These are phyloP conservation scores for Melanogaster broomeanus DNA, from an alignment of 768 basidiomycete species.

Conservation along the genomic window DNA sequence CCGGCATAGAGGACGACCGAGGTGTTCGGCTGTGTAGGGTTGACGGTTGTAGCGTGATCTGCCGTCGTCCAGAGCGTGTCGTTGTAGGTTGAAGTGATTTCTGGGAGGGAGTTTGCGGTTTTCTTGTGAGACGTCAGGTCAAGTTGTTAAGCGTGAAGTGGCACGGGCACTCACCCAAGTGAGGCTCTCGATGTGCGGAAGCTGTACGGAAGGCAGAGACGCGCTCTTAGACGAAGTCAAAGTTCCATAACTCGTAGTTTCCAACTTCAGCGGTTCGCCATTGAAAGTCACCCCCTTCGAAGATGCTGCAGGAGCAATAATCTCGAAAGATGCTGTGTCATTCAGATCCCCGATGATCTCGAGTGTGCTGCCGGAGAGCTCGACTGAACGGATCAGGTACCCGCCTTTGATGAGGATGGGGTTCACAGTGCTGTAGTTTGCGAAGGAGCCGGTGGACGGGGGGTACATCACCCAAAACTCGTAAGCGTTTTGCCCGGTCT, in stretches of 20 bases:
- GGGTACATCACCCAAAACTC: slow-evolving; percentile 51
- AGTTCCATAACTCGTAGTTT: slow-evolving; percentile 45
- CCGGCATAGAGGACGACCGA: slow-evolving; percentile 48
- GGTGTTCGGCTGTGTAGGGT: slow-evolving; percentile 39
- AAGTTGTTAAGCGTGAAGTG: background rate
- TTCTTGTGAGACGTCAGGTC: slow-evolving; percentile 15
- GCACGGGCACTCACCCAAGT: slow-evolving; percentile 13
- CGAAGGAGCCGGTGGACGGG: slow-evolving; percentile 38
- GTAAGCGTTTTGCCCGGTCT: slow-evolving; percentile 52
- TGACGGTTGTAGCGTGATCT: slow-evolving; percentile 42
- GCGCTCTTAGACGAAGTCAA: slow-evolving; percentile 24
- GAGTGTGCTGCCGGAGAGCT: slow-evolving; percentile 37
- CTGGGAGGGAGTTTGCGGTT: slow-evolving; percentile 32
- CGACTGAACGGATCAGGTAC: slow-evolving; percentile 45
- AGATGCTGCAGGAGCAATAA: slow-evolving; percentile 43
- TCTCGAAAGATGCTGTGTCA: slow-evolving; percentile 43
- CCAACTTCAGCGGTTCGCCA: slow-evolving; percentile 33
- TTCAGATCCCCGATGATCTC: slow-evolving; percentile 48
- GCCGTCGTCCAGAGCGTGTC: slow-evolving; percentile 47
- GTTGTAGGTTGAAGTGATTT: slow-evolving; percentile 40
- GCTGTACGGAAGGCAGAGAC: slow-evolving; percentile 13
- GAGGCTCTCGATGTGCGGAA: slow-evolving; percentile 20
- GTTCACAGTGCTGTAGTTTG: slow-evolving; percentile 38
- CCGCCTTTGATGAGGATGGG: slow-evolving; percentile 51
- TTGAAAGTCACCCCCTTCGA: slow-evolving; percentile 47